phyloP scores from a whole-genome alignment of 495 filamentous ascomycete genomes.

The Aspergillus incahuasiensis region DNA sequence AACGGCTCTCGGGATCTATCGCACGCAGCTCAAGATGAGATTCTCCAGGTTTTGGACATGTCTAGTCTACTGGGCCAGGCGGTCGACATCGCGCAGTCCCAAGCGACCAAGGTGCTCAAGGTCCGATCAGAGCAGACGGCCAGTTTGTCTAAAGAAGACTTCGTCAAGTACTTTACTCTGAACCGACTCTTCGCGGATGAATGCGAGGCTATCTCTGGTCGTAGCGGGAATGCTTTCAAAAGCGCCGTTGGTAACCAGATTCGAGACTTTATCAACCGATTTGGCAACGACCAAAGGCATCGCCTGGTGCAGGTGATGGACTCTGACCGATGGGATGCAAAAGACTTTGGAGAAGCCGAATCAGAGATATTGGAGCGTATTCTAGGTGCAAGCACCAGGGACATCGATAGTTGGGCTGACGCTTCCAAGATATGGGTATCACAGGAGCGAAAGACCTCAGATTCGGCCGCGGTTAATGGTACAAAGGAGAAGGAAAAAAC shows the following conservation, averaged over 20 bases:
- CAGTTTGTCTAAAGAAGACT: slow-evolving; percentile 66
- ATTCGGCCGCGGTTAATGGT: slow-evolving; percentile 45
- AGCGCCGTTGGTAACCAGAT: slow-evolving; percentile 89
- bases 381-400: slow-evolving; percentile 72
- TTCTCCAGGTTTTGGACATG: slow-evolving; percentile 81
- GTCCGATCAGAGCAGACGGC: slow-evolving; percentile 83
- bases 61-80: slow-evolving; percentile 90
- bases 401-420: slow-evolving; percentile 68
- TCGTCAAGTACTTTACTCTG: slow-evolving; percentile 87
- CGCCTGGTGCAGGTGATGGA: slow-evolving; percentile 81
- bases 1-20: slow-evolving; percentile 16
- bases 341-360: slow-evolving; percentile 71
- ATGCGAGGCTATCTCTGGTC: slow-evolving; percentile 91
- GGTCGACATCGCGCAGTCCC: slow-evolving; percentile 87
- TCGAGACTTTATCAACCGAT: slow-evolving; percentile 73
- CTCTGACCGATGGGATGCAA: slow-evolving; percentile 82
- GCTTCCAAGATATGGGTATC: slow-evolving; percentile 68
- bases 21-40: slow-evolving; percentile 63
- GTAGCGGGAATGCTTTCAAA: slow-evolving; percentile 78
- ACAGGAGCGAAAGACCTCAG: slow-evolving; percentile 29
- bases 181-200: slow-evolving; percentile 95
- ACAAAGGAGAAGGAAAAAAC: slow-evolving; percentile 59
- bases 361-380: slow-evolving; percentile 61
- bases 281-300: slow-evolving; percentile 73
- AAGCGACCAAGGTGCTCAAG: slow-evolving; percentile 85